A percentile compares a stretch with the other conserved stretches of the same genome.
Conservation (phyloP, 805 yeast species). For the Maudiozyma turicensis region DNA sequence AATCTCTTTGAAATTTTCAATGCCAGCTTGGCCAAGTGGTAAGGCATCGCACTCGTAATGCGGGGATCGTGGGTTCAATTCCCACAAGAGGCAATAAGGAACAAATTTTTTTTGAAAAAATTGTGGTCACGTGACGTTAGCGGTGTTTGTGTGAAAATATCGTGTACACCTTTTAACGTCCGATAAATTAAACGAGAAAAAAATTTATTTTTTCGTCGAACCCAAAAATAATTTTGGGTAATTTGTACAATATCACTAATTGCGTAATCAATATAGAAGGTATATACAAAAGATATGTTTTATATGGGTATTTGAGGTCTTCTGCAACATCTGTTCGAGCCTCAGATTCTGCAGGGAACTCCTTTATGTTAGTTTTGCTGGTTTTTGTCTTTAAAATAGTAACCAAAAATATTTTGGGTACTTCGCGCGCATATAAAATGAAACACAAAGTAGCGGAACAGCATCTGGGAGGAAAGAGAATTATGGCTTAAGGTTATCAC, state of each 20-base stretch:
- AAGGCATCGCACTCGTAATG: conserved; percentile 51
- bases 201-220: no score
- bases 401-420: background rate
- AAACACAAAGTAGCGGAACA: no score
- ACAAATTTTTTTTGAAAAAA: background rate
- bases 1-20: background rate
- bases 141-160: no score
- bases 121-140: background rate
- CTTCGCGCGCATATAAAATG: background rate
- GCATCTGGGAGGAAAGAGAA: no score
- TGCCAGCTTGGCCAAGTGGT: conserved; percentile 49
- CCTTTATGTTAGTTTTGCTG: background rate
- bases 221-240: no score
- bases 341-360: background rate
- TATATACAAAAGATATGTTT: background rate
- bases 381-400: no score
- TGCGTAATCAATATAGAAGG: background rate
- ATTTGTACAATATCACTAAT: background rate
- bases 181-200: no score
- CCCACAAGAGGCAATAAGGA: conserved; percentile 39
- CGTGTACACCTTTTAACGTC: no score
- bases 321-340: background rate
- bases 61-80: conserved; percentile 50
- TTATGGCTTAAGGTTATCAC: no score
- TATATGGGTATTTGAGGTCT: background rate